Conservation (phyloP, 495 filamentous ascomycete species). For the Letharia lupina region DNA sequence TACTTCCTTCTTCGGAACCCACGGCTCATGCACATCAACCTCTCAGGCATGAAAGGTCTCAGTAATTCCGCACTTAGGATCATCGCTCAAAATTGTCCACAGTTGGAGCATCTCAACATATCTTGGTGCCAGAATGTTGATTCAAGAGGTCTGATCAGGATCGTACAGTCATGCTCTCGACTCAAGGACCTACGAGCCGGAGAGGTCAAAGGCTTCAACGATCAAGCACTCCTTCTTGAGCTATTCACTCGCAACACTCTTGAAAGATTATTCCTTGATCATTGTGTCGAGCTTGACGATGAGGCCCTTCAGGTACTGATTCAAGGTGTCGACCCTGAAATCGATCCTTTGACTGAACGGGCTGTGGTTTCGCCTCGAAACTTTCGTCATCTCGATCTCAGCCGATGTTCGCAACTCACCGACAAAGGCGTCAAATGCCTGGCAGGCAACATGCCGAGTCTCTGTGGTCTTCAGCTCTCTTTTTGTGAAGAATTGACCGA, state of each 20-base stretch:
- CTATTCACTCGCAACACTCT: constrained; percentile 74
- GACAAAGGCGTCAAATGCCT: constrained; percentile 59
- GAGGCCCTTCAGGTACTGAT: constrained; percentile 61
- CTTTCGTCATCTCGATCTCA: constrained; percentile 77
- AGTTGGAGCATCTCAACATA: constrained; percentile 73
- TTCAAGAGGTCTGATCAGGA: constrained; percentile 64
- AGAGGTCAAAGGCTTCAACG: constrained; percentile 72
- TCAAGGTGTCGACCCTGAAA: constrained; percentile 60
- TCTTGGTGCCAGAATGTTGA: constrained; percentile 86
- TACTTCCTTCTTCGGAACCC: constrained; percentile 70
- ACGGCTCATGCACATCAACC: constrained; percentile 69
- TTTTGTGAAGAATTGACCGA: constrained; percentile 67
- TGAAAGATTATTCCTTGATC: constrained; percentile 66
- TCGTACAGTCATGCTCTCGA: constrained; percentile 62
- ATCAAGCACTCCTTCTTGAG: constrained; percentile 55
- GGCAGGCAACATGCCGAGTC: constrained; percentile 62
- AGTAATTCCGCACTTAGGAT: constrained; percentile 83
- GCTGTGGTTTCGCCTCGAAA: constrained; percentile 69
- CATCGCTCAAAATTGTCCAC: constrained; percentile 73
- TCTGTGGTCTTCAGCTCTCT: constrained; percentile 74
- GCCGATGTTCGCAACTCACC: constrained; percentile 65
- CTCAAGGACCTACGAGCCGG: constrained; percentile 75
- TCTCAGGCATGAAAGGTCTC: constrained; percentile 70
- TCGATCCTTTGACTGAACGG: constrained; percentile 69
- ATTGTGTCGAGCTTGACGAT: constrained; percentile 70